Percentiles rank a stretch among this genome's conserved stretches.
Evolutionary conservation across 176 grass and related monocot genomes (phyloP).

Genomic region (Rhynchospora pubera): DNA sequence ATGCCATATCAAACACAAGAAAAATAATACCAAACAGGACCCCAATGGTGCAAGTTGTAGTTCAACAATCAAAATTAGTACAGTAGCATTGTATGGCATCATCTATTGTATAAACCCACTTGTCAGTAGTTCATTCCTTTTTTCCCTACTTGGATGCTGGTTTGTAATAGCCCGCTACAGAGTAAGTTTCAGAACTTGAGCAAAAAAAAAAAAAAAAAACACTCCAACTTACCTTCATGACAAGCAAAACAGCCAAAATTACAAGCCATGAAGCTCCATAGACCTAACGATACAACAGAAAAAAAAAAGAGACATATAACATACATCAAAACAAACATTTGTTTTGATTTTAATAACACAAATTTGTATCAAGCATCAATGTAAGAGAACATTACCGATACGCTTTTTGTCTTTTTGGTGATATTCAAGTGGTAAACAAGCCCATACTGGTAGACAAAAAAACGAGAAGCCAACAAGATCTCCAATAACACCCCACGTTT

Average conservation of each 20-base stretch:
- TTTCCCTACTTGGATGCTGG: background rate
- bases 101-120: background rate
- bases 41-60: background rate
- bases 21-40: background rate
- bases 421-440: slow-evolving; percentile 94
- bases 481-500: slow-evolving; percentile 71
- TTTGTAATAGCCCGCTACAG: background rate
- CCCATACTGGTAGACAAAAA: slow-evolving; percentile 96
- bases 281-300: slow-evolving; percentile 41
- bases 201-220: background rate
- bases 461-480: slow-evolving; percentile 65
- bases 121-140: background rate
- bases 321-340: slow-evolving; percentile 3
- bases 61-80: background rate
- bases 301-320: background rate
- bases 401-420: slow-evolving; percentile 48
- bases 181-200: background rate
- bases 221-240: slow-evolving; percentile 63
- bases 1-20: background rate
- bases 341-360: background rate
- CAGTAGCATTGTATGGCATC: background rate
- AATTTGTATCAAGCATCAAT: background rate
- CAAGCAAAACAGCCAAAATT: slow-evolving; percentile 65
- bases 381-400: slow-evolving; percentile 52
- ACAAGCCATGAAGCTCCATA: slow-evolving; percentile 96